A percentile compares a stretch with the other conserved stretches of the same genome.
These are phyloP conservation scores for Eucalyptus erythrocorys DNA, from an alignment of 345 rosid species.

Conservation along the genomic window DNA sequence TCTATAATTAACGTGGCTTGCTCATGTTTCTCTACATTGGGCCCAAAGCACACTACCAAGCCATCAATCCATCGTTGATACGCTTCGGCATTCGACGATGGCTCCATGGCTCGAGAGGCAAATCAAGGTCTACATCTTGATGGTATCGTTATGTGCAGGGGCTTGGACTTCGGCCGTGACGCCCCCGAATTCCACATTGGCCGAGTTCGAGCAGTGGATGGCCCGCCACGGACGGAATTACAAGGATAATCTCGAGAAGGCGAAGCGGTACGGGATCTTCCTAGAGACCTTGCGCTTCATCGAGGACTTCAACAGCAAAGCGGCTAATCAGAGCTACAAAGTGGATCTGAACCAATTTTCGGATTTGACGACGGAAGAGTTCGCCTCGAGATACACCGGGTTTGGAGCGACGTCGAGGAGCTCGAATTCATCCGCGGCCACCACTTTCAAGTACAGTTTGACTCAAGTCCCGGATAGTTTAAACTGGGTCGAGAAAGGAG, in stretches of 20 bases:
- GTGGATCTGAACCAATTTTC: slow-evolving; percentile 19
- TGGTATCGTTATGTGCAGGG: background rate
- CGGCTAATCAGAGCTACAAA: slow-evolving; percentile 12
- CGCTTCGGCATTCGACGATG: background rate
- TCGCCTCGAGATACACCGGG: background rate
- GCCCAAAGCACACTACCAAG: background rate
- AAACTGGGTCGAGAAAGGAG: slow-evolving; percentile 14
- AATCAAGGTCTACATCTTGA: background rate
- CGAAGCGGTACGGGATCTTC: background rate
- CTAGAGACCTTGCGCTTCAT: background rate
- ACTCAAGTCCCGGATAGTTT: background rate
- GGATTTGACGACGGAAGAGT: slow-evolving; percentile 21
- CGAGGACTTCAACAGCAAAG: background rate
- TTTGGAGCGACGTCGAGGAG: background rate
- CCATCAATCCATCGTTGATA: background rate
- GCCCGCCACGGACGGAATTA: background rate
- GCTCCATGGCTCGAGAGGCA: background rate
- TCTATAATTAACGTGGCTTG: background rate
- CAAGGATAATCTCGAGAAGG: background rate
- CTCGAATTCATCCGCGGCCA: background rate
- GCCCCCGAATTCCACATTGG: background rate
- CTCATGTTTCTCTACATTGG: background rate
- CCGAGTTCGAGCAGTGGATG: background rate
- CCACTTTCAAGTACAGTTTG: slow-evolving; percentile 3
- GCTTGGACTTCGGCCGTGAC: background rate